A percentile compares a stretch with the other conserved stretches of the same genome.
Conservation (phyloP, 1,284 basidiomycete species). For the Anthracocystis setariae region DNA sequence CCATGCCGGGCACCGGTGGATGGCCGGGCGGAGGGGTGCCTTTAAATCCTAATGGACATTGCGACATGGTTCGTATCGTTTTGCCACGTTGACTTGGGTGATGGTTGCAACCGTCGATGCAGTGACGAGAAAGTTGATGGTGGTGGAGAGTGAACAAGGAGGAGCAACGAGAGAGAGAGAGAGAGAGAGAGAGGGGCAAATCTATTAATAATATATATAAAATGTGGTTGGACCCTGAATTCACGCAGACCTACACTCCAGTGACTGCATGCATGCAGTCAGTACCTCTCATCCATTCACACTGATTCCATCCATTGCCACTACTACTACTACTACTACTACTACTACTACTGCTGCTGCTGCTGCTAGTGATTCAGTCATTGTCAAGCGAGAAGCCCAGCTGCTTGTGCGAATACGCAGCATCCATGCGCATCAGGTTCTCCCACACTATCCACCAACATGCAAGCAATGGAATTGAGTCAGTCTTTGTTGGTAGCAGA, state of each 20-base stretch:
- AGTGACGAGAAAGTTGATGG: too few species aligned
- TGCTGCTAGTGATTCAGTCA: too few species aligned
- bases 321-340: too few species aligned
- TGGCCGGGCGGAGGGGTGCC: conserved; percentile 51
- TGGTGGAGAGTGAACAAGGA: background rate
- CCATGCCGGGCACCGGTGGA: conserved; percentile 34
- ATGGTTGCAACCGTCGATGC: too few species aligned
- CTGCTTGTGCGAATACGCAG: conserved; percentile 69
- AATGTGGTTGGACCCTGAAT: conserved; percentile 9
- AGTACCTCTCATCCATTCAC: too few species aligned
- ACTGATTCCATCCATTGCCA: too few species aligned
- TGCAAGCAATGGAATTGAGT: background rate
- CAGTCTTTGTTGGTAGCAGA: background rate
- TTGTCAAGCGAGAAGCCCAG: conserved; percentile 55
- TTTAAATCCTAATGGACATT: conserved; percentile 51
- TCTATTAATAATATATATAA: background rate
- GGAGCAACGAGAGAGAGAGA: background rate
- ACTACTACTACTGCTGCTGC: too few species aligned
- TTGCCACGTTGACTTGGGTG: background rate
- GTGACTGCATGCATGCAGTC: too few species aligned
- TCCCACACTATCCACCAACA: conserved; percentile 71
- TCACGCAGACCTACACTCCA: too few species aligned
- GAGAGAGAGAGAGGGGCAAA: background rate
- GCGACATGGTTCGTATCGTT: conserved; percentile 15
- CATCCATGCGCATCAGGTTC: conserved; percentile 74